Conservation (phyloP, 192 early-diverging fungal genomes). For the Backusella tarrabulga region DNA sequence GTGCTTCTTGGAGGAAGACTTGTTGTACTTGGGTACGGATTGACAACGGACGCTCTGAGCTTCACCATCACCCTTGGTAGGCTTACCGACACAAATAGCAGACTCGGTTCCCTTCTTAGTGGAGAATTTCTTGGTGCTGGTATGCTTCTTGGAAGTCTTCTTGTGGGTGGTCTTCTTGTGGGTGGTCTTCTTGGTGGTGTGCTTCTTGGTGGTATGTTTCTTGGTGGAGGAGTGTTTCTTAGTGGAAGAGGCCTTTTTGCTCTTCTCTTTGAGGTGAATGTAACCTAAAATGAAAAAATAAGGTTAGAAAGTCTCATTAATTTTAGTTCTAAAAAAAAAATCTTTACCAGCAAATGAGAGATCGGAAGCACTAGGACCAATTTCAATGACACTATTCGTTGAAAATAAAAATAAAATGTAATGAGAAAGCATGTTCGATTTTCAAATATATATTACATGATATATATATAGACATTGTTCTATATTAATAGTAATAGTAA, state of each 20-base stretch:
- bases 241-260: neutral
- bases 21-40: neutral
- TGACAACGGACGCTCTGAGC: neutral
- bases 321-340: neutral
- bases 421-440: neutral
- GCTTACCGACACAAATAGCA: neutral
- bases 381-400: conserved; percentile 20
- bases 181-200: neutral
- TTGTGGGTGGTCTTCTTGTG: neutral
- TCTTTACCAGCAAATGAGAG: conserved; percentile 13
- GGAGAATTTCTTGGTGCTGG: neutral
- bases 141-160: neutral
- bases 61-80: neutral
- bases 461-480: neutral
- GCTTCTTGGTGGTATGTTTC: neutral
- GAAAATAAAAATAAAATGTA: conserved; percentile 1
- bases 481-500: neutral
- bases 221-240: neutral
- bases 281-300: conserved; percentile 9
- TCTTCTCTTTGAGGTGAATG: neutral
- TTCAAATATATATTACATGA: neutral
- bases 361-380: conserved; percentile 7
- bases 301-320: neutral
- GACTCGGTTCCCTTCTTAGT: neutral
- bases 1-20: neutral